These are phyloP conservation scores for Penicillium subrubescens DNA, from an alignment of 495 filamentous ascomycete genomes.

Conservation along the genomic window DNA sequence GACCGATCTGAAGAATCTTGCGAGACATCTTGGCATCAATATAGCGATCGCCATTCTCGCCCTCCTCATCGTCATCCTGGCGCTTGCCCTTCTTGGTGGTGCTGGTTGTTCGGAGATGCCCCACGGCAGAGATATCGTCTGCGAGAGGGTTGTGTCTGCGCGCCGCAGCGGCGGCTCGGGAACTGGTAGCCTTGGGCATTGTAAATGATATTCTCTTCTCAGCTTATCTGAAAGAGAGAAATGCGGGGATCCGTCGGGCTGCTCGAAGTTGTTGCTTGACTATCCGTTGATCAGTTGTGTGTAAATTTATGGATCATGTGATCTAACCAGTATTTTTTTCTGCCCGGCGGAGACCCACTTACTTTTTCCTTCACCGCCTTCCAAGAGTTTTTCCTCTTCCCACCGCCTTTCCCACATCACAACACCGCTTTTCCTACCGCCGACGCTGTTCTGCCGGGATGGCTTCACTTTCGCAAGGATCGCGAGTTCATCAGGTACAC, in stretches of 20 bases:
- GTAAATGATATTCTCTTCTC: slow-evolving; percentile 12
- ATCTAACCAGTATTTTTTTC: slow-evolving; percentile 34
- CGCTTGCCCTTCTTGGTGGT: slow-evolving; percentile 59
- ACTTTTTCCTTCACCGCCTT: slow-evolving; percentile 23
- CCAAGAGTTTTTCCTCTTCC: neutral
- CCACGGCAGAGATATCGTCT: slow-evolving; percentile 67
- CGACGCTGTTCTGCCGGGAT: slow-evolving; percentile 22
- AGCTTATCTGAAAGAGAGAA: neutral
- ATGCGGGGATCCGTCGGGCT: slow-evolving; percentile 5
- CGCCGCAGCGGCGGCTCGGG: slow-evolving; percentile 41
- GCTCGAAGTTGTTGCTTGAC: slow-evolving; percentile 7
- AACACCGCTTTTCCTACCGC: slow-evolving; percentile 25
- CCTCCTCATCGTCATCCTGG: slow-evolving; percentile 56
- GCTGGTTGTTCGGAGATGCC: slow-evolving; percentile 58
- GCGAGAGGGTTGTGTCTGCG: slow-evolving; percentile 72
- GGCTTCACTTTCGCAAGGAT: neutral
- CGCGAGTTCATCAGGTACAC: neutral
- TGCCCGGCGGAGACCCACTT: slow-evolving; percentile 28
- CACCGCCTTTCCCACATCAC: slow-evolving; percentile 24
- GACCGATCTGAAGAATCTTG: slow-evolving; percentile 85
- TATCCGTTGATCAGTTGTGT: slow-evolving; percentile 33
- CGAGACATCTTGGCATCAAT: slow-evolving; percentile 84
- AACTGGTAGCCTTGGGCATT: slow-evolving; percentile 50
- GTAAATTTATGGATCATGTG: slow-evolving; percentile 47
- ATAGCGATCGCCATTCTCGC: slow-evolving; percentile 66